Conservation (phyloP, 1,284 basidiomycete genomes). For the Boletus chippewaensis region DNA sequence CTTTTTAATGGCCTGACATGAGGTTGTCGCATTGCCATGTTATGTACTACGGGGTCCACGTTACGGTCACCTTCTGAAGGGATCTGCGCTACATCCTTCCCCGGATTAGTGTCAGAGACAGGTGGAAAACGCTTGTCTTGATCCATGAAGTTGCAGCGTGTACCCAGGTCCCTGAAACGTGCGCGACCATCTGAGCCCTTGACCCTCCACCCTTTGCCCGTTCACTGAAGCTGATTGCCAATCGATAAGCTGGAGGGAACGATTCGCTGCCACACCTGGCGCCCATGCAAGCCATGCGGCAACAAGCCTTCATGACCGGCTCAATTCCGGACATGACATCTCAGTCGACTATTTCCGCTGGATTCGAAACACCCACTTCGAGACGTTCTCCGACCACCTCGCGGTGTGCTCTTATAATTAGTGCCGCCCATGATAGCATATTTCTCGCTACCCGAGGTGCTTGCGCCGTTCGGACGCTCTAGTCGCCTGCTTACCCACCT, state of each 20-base stretch:
- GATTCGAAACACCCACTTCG: slow-evolving; percentile 2
- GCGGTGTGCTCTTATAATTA: not conserved
- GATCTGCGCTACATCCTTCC: not conserved
- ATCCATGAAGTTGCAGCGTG: slow-evolving; percentile 15
- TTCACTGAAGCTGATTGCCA: not conserved
- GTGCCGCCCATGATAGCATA: too few relatives aligned
- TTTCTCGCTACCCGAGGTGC: too few relatives aligned
- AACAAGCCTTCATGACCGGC: not conserved
- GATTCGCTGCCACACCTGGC: slow-evolving; percentile 21
- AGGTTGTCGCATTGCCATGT: slow-evolving; percentile 3
- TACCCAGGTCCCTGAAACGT: slow-evolving; percentile 20
- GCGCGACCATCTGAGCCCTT: slow-evolving; percentile 13
- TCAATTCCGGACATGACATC: not conserved
- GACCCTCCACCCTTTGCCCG: slow-evolving; percentile 15
- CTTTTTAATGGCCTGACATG: not conserved
- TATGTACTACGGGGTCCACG: not conserved
- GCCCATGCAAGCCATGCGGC: not conserved
- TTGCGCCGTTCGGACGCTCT: not conserved
- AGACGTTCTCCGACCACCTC: slow-evolving; percentile 8
- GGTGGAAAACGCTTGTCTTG: too few relatives aligned
- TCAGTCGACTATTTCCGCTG: slow-evolving; percentile 17
- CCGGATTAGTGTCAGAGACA: too few relatives aligned
- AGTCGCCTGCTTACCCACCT: not conserved
- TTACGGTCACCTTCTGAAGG: too few relatives aligned
- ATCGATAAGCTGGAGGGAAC: not conserved